Evolutionary conservation across 352 stramenopile species (phyloP).

Genomic region (Vaucheria bursata): DNA sequence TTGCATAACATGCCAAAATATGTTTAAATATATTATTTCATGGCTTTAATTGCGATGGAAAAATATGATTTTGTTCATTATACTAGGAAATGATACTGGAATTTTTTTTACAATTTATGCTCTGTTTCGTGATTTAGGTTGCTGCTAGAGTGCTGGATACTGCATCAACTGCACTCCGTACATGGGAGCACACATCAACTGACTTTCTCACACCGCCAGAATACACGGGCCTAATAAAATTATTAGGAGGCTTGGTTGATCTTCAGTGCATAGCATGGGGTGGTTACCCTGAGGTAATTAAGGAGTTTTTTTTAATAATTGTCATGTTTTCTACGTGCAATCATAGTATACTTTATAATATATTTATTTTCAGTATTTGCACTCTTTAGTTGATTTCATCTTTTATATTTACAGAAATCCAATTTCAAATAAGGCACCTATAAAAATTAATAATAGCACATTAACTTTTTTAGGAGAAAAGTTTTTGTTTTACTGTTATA

Average conservation of each 20-base stretch:
- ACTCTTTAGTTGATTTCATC: neutral
- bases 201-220: slow-evolving; percentile 36
- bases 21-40: too few relatives aligned
- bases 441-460: too few relatives aligned
- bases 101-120: neutral
- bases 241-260: slow-evolving; percentile 25
- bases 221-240: slow-evolving; percentile 17
- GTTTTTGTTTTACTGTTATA: too few relatives aligned
- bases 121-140: neutral
- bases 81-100: too few relatives aligned
- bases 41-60: too few relatives aligned
- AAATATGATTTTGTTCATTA: too few relatives aligned
- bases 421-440: neutral
- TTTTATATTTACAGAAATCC: neutral
- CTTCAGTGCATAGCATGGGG: slow-evolving; percentile 26
- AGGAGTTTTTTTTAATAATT: neutral
- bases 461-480: too few relatives aligned
- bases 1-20: too few relatives aligned
- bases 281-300: slow-evolving; percentile 23
- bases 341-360: neutral
- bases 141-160: neutral
- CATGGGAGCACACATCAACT: neutral
- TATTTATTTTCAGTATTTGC: neutral
- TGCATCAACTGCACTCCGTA: neutral
- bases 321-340: neutral